Evolutionary conservation across 805 yeast species (phyloP), one percentile per base, ranked within the genome.

Genomic region (Schizosaccharomyces pombe): DNA sequence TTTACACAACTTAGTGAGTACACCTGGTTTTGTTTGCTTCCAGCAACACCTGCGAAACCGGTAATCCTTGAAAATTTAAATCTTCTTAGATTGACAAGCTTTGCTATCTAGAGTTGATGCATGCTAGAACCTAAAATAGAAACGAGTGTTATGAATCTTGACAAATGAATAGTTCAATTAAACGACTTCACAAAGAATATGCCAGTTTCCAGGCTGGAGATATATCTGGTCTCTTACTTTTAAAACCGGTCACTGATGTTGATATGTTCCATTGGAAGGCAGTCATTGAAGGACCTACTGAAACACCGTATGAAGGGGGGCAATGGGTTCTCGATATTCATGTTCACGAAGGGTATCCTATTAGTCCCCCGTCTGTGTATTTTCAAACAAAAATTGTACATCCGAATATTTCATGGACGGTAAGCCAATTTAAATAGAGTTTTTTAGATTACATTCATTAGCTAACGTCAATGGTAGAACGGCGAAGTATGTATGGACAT

Each of bases 401-500:
- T 26, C 52, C 52, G 9, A 47, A 47, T 28, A 37, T 47, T 11
- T 47, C 22, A 32, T 47, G 33, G n/a, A 47, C n/a, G n/a, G n/a
- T n/a, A n/a, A n/a, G n/a, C n/a, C n/a, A n/a, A n/a, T n/a, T n/a
- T n/a, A n/a, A n/a, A n/a, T n/a, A n/a, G n/a, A n/a, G n/a, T n/a
- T n/a, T n/a, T n/a, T n/a, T n/a, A n/a, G n/a, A n/a, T n/a, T n/a
- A n/a, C n/a, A n/a, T n/a, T n/a, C n/a, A n/a, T n/a, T n/a, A n/a
- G n/a, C n/a, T n/a, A n/a, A n/a, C n/a, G n/a, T n/a, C n/a, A n/a
- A n/a, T n/a, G n/a, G n/a, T n/a, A 61, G 55, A 65, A 67, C 6
- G 71, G 71, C 22, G 69, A 65, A 47, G 64, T 68, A 2, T 68
- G 71, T 56, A 56, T 68, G 5, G 71, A 68, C 53, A 64, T 68